Percentiles rank a stretch among this genome's conserved stretches.
phyloP scores from a whole-genome alignment of 257 asterid species.

The Plantago elongata region DNA sequence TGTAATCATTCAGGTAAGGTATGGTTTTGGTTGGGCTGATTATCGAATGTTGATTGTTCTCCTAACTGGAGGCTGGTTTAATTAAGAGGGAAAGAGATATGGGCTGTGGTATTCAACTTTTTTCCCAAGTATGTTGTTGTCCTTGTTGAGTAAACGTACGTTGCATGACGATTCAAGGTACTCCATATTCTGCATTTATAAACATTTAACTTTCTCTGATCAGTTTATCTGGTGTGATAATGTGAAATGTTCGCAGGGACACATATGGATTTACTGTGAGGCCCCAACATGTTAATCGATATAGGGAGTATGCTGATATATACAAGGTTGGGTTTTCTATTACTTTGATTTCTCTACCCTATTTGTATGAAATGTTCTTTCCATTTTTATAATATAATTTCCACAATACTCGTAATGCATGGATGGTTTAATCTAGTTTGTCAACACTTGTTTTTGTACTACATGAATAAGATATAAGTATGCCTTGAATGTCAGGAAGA shows the following conservation, averaged over 20 bases:
- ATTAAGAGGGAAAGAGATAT: constrained; percentile 38
- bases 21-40: constrained; percentile 3
- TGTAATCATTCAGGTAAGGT: background rate
- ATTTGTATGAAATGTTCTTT: background rate
- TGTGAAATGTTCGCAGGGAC: constrained; percentile 60
- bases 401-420: no score
- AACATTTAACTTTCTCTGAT: background rate
- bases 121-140: constrained; percentile 81
- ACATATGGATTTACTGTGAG: constrained; percentile 96
- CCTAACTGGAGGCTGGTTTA: constrained; percentile 31
- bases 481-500: constrained; percentile 52
- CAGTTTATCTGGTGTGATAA: constrained; percentile 7
- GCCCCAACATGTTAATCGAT: constrained; percentile 79
- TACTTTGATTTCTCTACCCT: background rate
- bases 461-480: background rate
- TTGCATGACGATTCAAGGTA: constrained; percentile 89
- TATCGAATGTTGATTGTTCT: constrained; percentile 24
- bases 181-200: background rate
- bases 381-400: no score
- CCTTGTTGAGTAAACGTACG: constrained; percentile 95
- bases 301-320: constrained; percentile 64
- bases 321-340: constrained; percentile 51
- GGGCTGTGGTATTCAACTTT: constrained; percentile 50
- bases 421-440: no score
- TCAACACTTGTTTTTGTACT: no score